These are phyloP conservation scores for Polyrhizophydium stewartii DNA, from an alignment of 371 early-diverging fungal genomes.

Conservation along the genomic window DNA sequence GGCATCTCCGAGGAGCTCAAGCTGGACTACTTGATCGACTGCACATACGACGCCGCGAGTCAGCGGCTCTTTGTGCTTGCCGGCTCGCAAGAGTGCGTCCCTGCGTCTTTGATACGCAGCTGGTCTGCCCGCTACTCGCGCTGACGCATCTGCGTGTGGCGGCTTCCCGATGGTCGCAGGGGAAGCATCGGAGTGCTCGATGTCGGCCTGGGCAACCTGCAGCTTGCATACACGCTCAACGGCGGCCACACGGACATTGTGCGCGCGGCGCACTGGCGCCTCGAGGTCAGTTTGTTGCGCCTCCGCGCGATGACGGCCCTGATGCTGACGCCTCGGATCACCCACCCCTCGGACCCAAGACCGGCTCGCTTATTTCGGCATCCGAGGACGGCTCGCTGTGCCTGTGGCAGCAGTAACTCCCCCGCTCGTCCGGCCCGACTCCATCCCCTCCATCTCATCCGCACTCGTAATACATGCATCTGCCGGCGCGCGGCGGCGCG, in stretches of 20 bases:
- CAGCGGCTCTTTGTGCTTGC: conserved; percentile 76
- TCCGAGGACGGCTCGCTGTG: conserved; percentile 25
- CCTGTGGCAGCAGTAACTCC: conserved; percentile 8
- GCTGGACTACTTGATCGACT: conserved; percentile 82
- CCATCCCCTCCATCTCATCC: too few relatives aligned
- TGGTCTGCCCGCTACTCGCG: background rate
- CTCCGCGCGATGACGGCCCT: background rate
- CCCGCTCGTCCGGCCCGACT: too few relatives aligned
- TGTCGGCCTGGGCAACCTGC: conserved; percentile 28
- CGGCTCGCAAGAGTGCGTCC: conserved; percentile 68
- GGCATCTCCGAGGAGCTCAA: conserved; percentile 20
- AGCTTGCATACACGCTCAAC: conserved; percentile 34
- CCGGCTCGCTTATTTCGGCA: conserved; percentile 11
- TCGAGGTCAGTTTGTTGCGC: conserved; percentile 1
- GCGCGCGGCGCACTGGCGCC: conserved; percentile 32
- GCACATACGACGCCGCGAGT: conserved; percentile 61
- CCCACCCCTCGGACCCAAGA: background rate
- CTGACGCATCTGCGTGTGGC: background rate
- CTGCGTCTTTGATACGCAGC: background rate
- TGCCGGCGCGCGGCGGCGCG: too few relatives aligned
- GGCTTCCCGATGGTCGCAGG: conserved; percentile 6
- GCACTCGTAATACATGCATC: too few relatives aligned
- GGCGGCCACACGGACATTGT: conserved; percentile 45
- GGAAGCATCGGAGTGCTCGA: conserved; percentile 37
- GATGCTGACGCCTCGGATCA: background rate